These are phyloP conservation scores for Aspergillus sclerotialis DNA, from an alignment of 2,329 filamentous ascomycete genomes.

Conservation along the genomic window DNA sequence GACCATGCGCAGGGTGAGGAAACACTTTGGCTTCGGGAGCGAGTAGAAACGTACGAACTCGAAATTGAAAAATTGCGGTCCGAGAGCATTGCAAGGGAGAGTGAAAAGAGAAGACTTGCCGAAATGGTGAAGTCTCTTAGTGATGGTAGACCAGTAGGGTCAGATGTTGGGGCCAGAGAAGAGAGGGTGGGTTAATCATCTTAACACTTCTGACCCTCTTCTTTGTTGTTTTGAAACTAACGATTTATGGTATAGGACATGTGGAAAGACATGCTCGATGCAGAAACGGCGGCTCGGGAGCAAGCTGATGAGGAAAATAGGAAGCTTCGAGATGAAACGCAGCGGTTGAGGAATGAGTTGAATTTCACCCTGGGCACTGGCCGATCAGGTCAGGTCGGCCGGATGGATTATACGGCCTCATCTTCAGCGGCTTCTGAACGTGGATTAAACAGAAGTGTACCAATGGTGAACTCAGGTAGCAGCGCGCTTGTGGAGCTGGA, in stretches of 20 bases:
- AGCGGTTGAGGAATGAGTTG: constrained; percentile 52
- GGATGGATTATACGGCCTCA: constrained; percentile 31
- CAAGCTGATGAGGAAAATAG: constrained; percentile 86
- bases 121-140: constrained; percentile 67
- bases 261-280: constrained; percentile 90
- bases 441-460: constrained; percentile 31
- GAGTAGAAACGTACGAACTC: constrained; percentile 73
- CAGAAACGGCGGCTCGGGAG: constrained; percentile 81
- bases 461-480: constrained; percentile 52
- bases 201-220: constrained; percentile 1
- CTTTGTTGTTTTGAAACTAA: constrained; percentile 5
- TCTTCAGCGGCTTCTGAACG: constrained; percentile 30
- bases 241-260: constrained; percentile 56
- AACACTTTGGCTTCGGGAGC: constrained; percentile 73
- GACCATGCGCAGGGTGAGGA: constrained; percentile 66
- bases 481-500: constrained; percentile 79
- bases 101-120: constrained; percentile 77
- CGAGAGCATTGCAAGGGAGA: constrained; percentile 71
- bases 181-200: constrained; percentile 36
- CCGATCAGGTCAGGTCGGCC: constrained; percentile 25
- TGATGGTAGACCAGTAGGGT: constrained; percentile 43
- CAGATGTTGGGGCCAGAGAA: constrained; percentile 43
- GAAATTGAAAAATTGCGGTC: constrained; percentile 76
- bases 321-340: constrained; percentile 74
- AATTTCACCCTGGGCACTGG: constrained; percentile 20